Conservation (phyloP, 2,329 filamentous ascomycete genomes). For the Ustulina deusta region DNA sequence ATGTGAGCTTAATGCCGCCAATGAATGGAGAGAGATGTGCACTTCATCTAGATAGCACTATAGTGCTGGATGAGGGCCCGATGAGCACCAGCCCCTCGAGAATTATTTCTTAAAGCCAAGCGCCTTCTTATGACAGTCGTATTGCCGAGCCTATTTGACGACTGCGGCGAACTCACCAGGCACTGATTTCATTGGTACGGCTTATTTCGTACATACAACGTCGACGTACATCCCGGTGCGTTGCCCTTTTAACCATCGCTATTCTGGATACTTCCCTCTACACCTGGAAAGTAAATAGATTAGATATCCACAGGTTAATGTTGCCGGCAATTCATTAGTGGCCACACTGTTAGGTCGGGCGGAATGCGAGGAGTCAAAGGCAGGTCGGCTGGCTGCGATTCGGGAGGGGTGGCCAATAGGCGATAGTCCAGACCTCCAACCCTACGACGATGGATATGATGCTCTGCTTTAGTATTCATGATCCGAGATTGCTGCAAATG, state of each 20-base stretch:
- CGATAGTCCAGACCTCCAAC: constrained; percentile 4
- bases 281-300: constrained; percentile 32
- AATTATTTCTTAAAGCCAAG: constrained; percentile 17
- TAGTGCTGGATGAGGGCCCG: not conserved
- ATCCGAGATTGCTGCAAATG: constrained; percentile 14
- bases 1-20: not conserved
- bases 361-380: constrained; percentile 9
- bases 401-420: constrained; percentile 23
- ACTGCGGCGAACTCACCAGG: constrained; percentile 20
- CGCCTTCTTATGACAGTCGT: constrained; percentile 1
- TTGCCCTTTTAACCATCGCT: constrained; percentile 31
- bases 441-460: constrained; percentile 6
- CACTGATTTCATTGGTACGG: constrained; percentile 36
- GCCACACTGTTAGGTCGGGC: constrained; percentile 16
- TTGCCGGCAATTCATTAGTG: constrained; percentile 32
- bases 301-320: constrained; percentile 21
- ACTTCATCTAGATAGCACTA: constrained; percentile 8
- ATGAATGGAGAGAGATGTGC: not conserved
- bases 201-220: constrained; percentile 31
- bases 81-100: constrained; percentile 4
- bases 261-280: constrained; percentile 27
- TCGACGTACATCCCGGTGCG: constrained; percentile 25
- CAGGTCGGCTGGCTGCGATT: constrained; percentile 22
- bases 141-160: constrained; percentile 31
- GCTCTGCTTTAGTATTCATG: constrained; percentile 16